These are phyloP conservation scores for Neurospora africana DNA, from an alignment of 495 filamentous ascomycete species.

Conservation along the genomic window DNA sequence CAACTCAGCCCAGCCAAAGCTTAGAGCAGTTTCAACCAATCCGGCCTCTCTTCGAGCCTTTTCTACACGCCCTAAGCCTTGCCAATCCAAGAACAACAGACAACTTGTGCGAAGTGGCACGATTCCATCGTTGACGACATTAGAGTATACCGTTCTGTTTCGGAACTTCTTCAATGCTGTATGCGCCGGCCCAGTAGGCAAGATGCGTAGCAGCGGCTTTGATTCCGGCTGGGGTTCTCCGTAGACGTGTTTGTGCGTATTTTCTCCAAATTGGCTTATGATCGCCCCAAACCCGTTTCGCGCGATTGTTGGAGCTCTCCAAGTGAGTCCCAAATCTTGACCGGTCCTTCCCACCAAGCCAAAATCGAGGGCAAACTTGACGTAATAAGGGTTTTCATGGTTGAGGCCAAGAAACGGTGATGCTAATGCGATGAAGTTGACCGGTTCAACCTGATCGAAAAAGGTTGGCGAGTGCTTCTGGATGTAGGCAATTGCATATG, in stretches of 20 bases:
- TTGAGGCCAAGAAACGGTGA: slow-evolving; percentile 86
- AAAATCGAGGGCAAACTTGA: slow-evolving; percentile 93
- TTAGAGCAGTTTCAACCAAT: slow-evolving; percentile 80
- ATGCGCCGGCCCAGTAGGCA: slow-evolving; percentile 90
- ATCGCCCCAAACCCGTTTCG: slow-evolving; percentile 81
- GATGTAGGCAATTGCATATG: slow-evolving; percentile 94
- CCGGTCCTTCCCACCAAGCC: slow-evolving; percentile 91
- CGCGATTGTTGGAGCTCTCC: slow-evolving; percentile 76
- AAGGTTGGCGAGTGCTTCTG: slow-evolving; percentile 90
- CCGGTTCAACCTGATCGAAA: slow-evolving; percentile 73
- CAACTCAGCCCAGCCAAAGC: slow-evolving; percentile 90
- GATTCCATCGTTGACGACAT: slow-evolving; percentile 97
- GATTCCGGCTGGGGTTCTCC: slow-evolving; percentile 60
- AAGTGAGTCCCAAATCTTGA: slow-evolving; percentile 88
- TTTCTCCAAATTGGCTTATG: slow-evolving; percentile 64
- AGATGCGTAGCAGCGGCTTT: slow-evolving; percentile 81
- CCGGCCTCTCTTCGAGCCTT: slow-evolving; percentile 90
- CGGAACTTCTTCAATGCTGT: slow-evolving; percentile 75
- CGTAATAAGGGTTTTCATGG: slow-evolving; percentile 94
- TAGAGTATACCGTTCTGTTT: slow-evolving; percentile 89
- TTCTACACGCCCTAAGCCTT: slow-evolving; percentile 81
- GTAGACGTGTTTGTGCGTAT: slow-evolving; percentile 51
- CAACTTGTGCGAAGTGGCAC: slow-evolving; percentile 92
- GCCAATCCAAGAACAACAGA: slow-evolving; percentile 94
- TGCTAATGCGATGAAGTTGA: slow-evolving; percentile 91